Base-by-base conservation (phyloP, 805 yeast genomes). In the Zygotorulaspora sp. region DNA sequence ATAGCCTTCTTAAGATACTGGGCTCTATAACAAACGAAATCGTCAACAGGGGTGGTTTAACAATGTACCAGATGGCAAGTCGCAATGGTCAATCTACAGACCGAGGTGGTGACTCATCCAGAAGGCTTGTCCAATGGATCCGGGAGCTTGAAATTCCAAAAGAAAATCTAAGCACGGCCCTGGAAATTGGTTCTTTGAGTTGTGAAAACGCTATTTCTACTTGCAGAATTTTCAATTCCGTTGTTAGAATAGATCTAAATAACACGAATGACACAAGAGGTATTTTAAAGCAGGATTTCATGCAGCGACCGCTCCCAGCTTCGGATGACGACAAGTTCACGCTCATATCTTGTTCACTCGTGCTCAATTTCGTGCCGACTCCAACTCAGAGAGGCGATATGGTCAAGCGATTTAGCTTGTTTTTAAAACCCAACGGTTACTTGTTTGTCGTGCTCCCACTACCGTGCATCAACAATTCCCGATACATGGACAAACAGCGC, bases 101-200 rank as follows among this genome's bases (percentile, higher is more conserved):
- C 32, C 60, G 97, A 45, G 97, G 98, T 0, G 95, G 96, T 1
- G 98, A 90, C 55, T 86, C 96, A 0, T 87, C 96, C 2, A 84
- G 81, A 48, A 68, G 79, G 51, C 64, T 90, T 30, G 71, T 86
- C n/a, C 74, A 78, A 39, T 86, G 94, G 89, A 61, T 86, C 4
- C 63, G 66, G 15, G 71, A 68, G 23, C 35, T 63, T 26, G 46
- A 36, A n/a, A 37, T 35, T 20, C 23, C 25, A 22, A 44, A 23
- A n/a, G 31, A 27, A 7, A 11, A n/a, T 17, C 17, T 11, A 14
- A 5, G 16, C 8, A 46, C 39, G 14, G 83, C 94, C 0, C 65
- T 90, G 19, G 98, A 90, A 58, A 80, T 90, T 28, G 98, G 98
- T 0, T 80, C 87, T 35, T 60, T 90, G 14, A 76, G 83, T 20